phyloP scores from a whole-genome alignment of 805 yeast species.

The Starmerella stigmatis region DNA sequence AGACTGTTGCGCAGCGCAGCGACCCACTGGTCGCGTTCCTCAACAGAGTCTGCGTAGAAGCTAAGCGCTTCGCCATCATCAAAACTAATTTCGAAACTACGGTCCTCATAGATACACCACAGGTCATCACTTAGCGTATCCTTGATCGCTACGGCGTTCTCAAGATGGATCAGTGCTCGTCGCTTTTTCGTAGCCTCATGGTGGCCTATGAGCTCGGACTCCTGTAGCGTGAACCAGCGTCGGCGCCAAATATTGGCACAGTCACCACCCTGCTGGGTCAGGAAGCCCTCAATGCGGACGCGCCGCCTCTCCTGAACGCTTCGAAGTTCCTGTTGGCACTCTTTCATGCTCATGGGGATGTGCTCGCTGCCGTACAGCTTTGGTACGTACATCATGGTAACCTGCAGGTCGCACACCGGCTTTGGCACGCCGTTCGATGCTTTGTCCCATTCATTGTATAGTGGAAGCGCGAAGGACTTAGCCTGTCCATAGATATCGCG shows the following conservation, averaged over 20 bases:
- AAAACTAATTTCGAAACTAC: slow-evolving; percentile 66
- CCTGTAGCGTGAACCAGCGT: slow-evolving; percentile 62
- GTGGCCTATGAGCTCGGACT: slow-evolving; percentile 62
- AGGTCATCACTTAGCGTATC: slow-evolving; percentile 31
- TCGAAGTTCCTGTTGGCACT: slow-evolving; percentile 28
- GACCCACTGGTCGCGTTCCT: slow-evolving; percentile 59
- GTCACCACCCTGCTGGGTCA: slow-evolving; percentile 92
- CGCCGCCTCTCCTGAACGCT: slow-evolving; percentile 28
- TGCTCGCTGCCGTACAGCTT: slow-evolving; percentile 41
- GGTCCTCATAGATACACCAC: slow-evolving; percentile 66
- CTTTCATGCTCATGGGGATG: slow-evolving; percentile 49
- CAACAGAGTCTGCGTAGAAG: slow-evolving; percentile 69
- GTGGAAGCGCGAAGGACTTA: slow-evolving; percentile 44
- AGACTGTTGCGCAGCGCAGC: slow-evolving; percentile 46
- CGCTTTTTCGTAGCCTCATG: slow-evolving; percentile 62
- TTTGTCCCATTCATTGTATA: slow-evolving; percentile 75
- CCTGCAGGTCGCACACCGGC: slow-evolving; percentile 54
- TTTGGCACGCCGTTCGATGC: slow-evolving; percentile 40
- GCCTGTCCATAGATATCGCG: slow-evolving; percentile 45
- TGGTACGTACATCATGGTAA: slow-evolving; percentile 58
- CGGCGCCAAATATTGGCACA: slow-evolving; percentile 59
- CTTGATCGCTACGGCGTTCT: slow-evolving; percentile 49
- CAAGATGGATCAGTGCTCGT: slow-evolving; percentile 62
- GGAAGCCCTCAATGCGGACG: slow-evolving; percentile 47
- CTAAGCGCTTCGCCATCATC: slow-evolving; percentile 72